These are phyloP conservation scores for Leishmania guyanensis DNA, from an alignment of 208 protist species.

Conservation along the genomic window DNA sequence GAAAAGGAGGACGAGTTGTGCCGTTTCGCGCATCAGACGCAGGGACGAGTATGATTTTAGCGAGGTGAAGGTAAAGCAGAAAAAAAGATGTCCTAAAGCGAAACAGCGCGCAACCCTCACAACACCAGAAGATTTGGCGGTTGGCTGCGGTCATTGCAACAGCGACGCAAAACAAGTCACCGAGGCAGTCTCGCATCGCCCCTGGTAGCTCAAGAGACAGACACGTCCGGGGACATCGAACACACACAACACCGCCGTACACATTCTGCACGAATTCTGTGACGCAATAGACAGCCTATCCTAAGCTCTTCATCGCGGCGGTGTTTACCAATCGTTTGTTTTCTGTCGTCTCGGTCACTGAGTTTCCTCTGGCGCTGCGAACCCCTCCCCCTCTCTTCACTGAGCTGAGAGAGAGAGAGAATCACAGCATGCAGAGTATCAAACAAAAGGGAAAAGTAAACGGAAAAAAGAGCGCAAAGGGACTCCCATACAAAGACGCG, in stretches of 20 bases:
- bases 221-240: neutral
- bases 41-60: neutral
- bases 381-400: neutral
- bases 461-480: neutral
- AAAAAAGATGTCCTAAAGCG: neutral
- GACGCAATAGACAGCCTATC: neutral
- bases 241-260: neutral
- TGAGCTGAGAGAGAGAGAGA: neutral
- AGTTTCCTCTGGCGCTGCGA: neutral
- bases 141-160: neutral
- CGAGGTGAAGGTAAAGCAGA: neutral
- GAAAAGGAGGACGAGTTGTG: neutral
- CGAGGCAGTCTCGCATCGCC: neutral
- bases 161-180: neutral
- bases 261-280: neutral
- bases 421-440: neutral
- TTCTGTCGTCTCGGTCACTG: neutral
- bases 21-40: neutral
- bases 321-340: neutral
- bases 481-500: neutral
- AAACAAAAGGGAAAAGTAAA: neutral
- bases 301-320: neutral
- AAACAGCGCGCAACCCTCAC: neutral
- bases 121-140: neutral
- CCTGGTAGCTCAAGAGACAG: neutral